These are phyloP conservation scores for Saccharomyces mikatae DNA, from an alignment of 805 yeast species.

Conservation along the genomic window DNA sequence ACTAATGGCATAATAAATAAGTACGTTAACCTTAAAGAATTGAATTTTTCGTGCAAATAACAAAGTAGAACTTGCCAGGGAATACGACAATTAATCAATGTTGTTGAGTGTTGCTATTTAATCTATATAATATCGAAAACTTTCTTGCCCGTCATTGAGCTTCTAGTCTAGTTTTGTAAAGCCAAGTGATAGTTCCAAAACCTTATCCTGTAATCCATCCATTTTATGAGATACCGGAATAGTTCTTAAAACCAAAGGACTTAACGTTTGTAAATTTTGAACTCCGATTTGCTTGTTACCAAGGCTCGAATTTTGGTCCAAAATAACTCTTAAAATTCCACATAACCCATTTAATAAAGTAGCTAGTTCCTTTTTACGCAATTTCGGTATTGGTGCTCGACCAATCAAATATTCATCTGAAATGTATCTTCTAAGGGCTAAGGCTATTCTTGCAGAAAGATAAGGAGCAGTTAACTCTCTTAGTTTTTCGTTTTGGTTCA, in stretches of 20 bases:
- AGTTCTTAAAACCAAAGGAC: slow-evolving; percentile 26
- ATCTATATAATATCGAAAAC: neutral
- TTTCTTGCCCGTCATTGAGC: slow-evolving; percentile 2
- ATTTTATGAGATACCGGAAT: slow-evolving; percentile 29
- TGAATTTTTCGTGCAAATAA: neutral
- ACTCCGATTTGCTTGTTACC: slow-evolving; percentile 3
- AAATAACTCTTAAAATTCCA: slow-evolving; percentile 16
- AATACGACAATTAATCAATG: neutral
- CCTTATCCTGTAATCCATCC: slow-evolving; percentile 23
- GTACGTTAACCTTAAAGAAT: neutral
- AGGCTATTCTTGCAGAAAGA: slow-evolving; percentile 49
- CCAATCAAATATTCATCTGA: slow-evolving; percentile 55
- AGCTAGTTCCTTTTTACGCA: slow-evolving; percentile 58
- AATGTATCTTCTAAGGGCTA: slow-evolving; percentile 54
- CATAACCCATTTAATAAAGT: slow-evolving; percentile 39
- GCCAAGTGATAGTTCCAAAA: slow-evolving; percentile 21
- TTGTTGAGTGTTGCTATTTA: neutral
- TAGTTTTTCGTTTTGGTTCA: slow-evolving; percentile 16
- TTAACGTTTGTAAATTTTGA: slow-evolving; percentile 14
- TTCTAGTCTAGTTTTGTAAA: slow-evolving; percentile 20
- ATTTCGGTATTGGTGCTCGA: slow-evolving; percentile 54
- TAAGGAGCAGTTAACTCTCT: slow-evolving; percentile 35
- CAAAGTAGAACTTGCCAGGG: neutral
- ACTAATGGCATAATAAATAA: neutral
- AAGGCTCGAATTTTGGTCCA: neutral